phyloP scores from a whole-genome alignment of 2,329 filamentous ascomycete genomes.

The Neonectria sp. region DNA sequence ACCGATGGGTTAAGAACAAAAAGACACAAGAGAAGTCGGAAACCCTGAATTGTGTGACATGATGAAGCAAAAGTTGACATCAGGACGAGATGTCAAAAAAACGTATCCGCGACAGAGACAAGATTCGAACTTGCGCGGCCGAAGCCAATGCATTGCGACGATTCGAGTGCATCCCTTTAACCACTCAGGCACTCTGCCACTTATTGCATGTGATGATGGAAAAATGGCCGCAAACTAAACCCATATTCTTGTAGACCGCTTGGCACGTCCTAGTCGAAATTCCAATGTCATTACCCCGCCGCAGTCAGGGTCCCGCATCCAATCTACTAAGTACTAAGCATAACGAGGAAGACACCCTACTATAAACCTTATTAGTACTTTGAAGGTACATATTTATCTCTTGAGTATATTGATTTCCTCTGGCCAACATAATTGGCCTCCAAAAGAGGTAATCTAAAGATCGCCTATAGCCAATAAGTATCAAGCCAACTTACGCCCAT shows the following conservation, averaged over 20 bases:
- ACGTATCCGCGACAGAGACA: constrained; percentile 33
- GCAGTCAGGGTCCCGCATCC: too few relatives aligned
- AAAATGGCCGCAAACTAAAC: rapidly evolving
- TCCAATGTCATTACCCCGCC: neutral
- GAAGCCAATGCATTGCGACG: constrained; percentile 35
- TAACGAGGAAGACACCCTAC: neutral
- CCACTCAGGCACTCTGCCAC: constrained; percentile 35
- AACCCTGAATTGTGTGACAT: neutral
- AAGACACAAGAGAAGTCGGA: neutral
- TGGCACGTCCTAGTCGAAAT: neutral
- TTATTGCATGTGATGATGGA: constrained; percentile 8
- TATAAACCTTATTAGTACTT: too few relatives aligned
- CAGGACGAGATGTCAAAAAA: neutral
- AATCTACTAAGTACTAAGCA: neutral
- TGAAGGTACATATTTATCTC: too few relatives aligned
- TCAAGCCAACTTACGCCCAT: neutral
- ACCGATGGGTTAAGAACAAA: too few relatives aligned
- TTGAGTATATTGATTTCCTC: too few relatives aligned
- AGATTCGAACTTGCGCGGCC: constrained; percentile 37
- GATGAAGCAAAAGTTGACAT: neutral
- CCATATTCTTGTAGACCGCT: neutral
- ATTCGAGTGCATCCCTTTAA: constrained; percentile 38
- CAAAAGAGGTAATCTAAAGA: neutral
- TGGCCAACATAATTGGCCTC: neutral
- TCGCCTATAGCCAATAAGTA: neutral